Evolutionary conservation across 805 yeast genomes (phyloP), one percentile per base, ranked within the genome.

Genomic region (Groenewaldozyma salmanticensis): DNA sequence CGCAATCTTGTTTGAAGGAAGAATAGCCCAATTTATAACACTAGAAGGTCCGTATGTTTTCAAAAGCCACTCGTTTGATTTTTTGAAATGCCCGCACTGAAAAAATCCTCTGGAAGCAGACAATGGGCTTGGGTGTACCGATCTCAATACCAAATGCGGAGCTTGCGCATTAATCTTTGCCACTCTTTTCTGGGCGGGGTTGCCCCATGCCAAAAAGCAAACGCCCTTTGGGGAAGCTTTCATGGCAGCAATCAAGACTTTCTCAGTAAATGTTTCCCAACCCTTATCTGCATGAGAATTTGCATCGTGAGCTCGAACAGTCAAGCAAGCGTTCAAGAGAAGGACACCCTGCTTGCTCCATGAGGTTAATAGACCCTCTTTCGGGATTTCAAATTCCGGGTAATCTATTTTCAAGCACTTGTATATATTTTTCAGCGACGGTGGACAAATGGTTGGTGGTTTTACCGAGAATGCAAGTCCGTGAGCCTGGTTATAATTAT

Each of bases 81-180:
- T 71, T 39, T 59, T 68, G 60, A 87, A 90, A 53, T 86, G 96
- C 18, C 67, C 63, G 50, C 81, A 77, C 2, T 78, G 78, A 52
- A 90, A 88, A 59, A 82, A 92, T 2, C 92, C 95, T 33, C 94
- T 65, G 16, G 81, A 70, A 0, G 98, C 98, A 47, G 95, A 82
- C 38, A 92, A 64, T 1, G 99, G 99, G 21, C 94, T 82, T 1
- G 99, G 99, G 61, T 92, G 99, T 0, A 87, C 96, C 0, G 86
- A 70, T 46, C 71, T 72, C 21, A 92, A 61, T 0, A 84, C 74
- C 33, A 71, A 46, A 41, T 67, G 69, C 20, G 21, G 20, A n/a
- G 36, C 9, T 4, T 17, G 55, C 1, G 64, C 62, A 4, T 43
- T 43, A 31, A 71, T 54, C 38, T 62, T 64, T 20, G 67, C 70